These are phyloP conservation scores for Mycena amicta DNA, from an alignment of 768 basidiomycete species.

Conservation along the genomic window DNA sequence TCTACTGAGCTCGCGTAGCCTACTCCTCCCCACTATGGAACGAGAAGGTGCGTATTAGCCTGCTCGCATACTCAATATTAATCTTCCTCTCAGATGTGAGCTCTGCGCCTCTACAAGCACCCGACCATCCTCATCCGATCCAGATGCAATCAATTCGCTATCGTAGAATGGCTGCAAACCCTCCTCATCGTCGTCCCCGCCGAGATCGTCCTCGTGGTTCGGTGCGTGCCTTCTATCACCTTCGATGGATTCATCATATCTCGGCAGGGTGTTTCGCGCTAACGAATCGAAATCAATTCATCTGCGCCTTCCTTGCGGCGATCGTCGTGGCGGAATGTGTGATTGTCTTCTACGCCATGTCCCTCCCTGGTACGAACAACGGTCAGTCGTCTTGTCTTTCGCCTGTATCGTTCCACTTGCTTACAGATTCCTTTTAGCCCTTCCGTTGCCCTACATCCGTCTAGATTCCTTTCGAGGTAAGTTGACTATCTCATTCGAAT, in stretches of 20 bases:
- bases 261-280: constrained; percentile 26
- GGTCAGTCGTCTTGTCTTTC: constrained; percentile 15
- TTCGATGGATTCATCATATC: not conserved
- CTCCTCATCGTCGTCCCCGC: constrained; percentile 31
- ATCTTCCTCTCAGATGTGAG: too few relatives aligned
- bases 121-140: not conserved
- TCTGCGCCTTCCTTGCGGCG: constrained; percentile 20
- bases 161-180: constrained; percentile 33
- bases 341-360: constrained; percentile 33
- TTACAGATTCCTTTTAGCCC: constrained; percentile 3
- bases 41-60: constrained; percentile 23
- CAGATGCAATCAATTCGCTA: constrained; percentile 33
- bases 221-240: constrained; percentile 17
- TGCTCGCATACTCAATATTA: too few relatives aligned
- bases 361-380: constrained; percentile 25
- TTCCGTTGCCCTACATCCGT: constrained; percentile 15
- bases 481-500: not conserved
- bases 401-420: not conserved
- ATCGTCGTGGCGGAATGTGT: constrained; percentile 26
- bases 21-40: constrained; percentile 30
- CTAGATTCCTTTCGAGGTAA: constrained; percentile 23
- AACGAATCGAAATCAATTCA: constrained; percentile 17
- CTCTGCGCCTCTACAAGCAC: not conserved
- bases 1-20: constrained; percentile 17
- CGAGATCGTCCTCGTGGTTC: constrained; percentile 28